Conservation (phyloP, 2,329 filamentous ascomycete genomes). For the Pseudopithomyces chartarum region DNA sequence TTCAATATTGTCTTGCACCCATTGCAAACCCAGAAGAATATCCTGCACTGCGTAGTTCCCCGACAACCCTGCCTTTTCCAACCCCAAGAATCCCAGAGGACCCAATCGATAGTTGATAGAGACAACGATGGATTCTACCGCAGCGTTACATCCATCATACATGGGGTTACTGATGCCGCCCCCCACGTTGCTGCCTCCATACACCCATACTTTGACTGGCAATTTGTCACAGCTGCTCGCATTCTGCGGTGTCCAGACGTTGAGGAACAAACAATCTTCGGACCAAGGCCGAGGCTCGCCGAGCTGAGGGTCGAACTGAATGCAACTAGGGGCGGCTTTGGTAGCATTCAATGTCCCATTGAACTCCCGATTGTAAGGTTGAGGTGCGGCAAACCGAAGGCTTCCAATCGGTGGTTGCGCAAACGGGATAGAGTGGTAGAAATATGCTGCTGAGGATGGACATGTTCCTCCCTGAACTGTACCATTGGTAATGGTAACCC, state of each 20-base stretch:
- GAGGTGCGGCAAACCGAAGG: not conserved
- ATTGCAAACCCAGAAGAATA: not conserved
- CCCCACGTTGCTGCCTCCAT: not conserved
- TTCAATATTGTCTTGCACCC: constrained; percentile 1
- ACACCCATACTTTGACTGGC: constrained; percentile 1
- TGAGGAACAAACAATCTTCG: not conserved
- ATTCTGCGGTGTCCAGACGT: not conserved
- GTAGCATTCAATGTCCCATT: not conserved
- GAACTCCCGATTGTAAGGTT: not conserved
- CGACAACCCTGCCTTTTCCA: not conserved
- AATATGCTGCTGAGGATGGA: not conserved
- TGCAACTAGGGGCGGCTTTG: not conserved
- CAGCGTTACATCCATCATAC: not conserved
- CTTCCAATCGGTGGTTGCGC: not conserved
- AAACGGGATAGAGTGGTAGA: not conserved
- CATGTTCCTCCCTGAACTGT: not conserved
- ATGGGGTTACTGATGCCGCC: not conserved
- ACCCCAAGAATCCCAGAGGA: not conserved
- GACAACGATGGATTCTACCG: not conserved
- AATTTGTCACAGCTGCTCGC: not conserved
- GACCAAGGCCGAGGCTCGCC: constrained; percentile 1
- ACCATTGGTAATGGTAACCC: not conserved
- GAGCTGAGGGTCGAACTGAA: not conserved
- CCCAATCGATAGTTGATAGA: constrained; percentile 1
- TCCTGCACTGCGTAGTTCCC: constrained; percentile 1